phyloP scores from a whole-genome alignment of 495 filamentous ascomycete genomes.

The Xylaria intraflava region DNA sequence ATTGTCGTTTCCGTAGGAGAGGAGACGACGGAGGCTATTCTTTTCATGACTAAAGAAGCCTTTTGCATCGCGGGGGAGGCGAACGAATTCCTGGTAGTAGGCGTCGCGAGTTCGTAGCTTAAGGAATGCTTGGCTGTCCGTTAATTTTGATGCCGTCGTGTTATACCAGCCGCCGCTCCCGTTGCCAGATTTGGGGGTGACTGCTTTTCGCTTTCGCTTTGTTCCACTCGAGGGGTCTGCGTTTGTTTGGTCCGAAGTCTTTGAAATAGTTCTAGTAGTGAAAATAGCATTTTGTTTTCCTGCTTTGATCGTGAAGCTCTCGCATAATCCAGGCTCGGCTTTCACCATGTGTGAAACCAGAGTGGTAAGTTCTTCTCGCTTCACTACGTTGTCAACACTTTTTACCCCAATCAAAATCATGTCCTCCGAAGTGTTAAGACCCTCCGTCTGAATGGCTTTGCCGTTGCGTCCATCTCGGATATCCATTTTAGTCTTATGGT shows the following conservation, averaged over 20 bases:
- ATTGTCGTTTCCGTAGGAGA: slow-evolving; percentile 8
- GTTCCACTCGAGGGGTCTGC: not conserved
- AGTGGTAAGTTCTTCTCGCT: not conserved
- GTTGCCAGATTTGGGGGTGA: not conserved
- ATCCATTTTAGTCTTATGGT: not conserved
- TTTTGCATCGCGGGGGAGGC: not conserved
- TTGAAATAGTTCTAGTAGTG: not conserved
- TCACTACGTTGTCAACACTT: not conserved
- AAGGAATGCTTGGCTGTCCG: slow-evolving; percentile 2
- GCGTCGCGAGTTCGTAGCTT: not conserved
- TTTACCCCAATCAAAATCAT: not conserved
- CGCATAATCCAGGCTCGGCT: not conserved
- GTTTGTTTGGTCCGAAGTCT: not conserved
- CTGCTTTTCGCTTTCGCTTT: slow-evolving; percentile 2
- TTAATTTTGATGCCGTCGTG: not conserved
- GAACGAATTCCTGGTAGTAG: slow-evolving; percentile 19
- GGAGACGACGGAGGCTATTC: slow-evolving; percentile 19
- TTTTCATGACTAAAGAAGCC: slow-evolving; percentile 16
- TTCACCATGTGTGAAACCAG: not conserved
- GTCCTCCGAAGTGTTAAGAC: too few species aligned
- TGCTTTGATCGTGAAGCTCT: not conserved
- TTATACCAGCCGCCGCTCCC: not conserved
- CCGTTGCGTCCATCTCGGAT: too few species aligned
- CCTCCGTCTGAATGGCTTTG: too few species aligned
- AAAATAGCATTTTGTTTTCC: not conserved